A percentile compares a stretch with the other conserved stretches of the same genome.
Conservation (phyloP, 257 asterid genomes). For the Lithospermum erythrorhizon region DNA sequence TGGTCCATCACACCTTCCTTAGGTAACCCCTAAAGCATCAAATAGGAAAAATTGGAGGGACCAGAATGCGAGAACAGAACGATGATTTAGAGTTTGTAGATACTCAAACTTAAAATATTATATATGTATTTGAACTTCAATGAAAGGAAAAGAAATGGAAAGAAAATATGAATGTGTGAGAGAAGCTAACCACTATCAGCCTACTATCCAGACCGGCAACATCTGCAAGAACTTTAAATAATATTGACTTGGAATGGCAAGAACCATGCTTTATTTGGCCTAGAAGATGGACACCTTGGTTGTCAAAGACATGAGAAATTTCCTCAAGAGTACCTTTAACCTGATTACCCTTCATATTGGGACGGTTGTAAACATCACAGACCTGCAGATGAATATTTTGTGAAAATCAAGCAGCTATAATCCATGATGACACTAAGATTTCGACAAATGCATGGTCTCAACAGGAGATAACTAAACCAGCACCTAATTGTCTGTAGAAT, state of each 20-base stretch:
- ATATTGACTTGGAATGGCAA: slow-evolving; percentile 75
- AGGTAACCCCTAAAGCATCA: slow-evolving; percentile 53
- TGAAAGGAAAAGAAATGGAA: not conserved
- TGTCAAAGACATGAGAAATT: slow-evolving; percentile 57
- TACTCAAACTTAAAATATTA: not conserved
- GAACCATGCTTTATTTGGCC: slow-evolving; percentile 77
- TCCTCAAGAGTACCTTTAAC: slow-evolving; percentile 72
- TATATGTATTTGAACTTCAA: not conserved
- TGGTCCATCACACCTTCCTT: slow-evolving; percentile 54
- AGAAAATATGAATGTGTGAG: slow-evolving; percentile 4
- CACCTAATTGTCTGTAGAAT: not conserved
- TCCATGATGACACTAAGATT: not conserved
- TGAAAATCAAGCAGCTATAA: not conserved
- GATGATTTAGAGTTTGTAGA: not conserved
- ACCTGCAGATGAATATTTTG: slow-evolving; percentile 29
- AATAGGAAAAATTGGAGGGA: not conserved
- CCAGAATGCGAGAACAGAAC: not conserved
- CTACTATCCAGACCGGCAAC: slow-evolving; percentile 61
- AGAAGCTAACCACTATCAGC: slow-evolving; percentile 74
- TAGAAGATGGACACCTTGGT: slow-evolving; percentile 73
- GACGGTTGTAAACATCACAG: slow-evolving; percentile 60
- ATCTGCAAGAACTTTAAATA: slow-evolving; percentile 90
- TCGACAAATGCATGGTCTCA: not conserved
- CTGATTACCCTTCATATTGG: slow-evolving; percentile 44
- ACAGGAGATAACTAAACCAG: not conserved